phyloP scores from a whole-genome alignment of 495 filamentous ascomycete species.

The Hyaloscypha variabilis region DNA sequence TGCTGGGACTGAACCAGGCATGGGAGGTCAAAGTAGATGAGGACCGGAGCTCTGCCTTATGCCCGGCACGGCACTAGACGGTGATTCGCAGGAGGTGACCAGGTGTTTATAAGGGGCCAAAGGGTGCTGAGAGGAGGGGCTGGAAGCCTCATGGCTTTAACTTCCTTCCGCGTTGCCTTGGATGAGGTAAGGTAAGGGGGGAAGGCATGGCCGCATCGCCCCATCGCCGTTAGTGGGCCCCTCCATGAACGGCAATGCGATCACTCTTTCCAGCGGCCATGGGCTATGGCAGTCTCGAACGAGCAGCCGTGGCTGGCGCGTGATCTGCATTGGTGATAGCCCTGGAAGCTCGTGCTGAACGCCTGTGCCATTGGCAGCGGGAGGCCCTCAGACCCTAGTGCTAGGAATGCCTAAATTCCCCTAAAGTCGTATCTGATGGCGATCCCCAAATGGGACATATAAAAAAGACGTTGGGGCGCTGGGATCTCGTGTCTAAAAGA shows the following conservation, averaged over 20 bases:
- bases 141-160: conserved; percentile 28
- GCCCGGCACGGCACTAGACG: conserved; percentile 26
- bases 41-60: conserved; percentile 27
- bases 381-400: conserved; percentile 8
- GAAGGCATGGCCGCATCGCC: conserved; percentile 7
- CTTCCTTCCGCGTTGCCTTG: conserved; percentile 22
- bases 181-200: conserved; percentile 4
- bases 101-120: conserved; percentile 21
- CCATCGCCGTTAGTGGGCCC: conserved; percentile 7
- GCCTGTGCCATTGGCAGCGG: conserved; percentile 23
- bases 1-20: conserved; percentile 20
- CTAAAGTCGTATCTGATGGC: conserved; percentile 32
- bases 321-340: conserved; percentile 33
- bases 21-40: conserved; percentile 28
- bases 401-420: too few species aligned
- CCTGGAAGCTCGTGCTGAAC: background rate
- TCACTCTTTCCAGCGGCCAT: conserved; percentile 18
- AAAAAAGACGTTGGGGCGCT: conserved; percentile 27
- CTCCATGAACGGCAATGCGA: conserved; percentile 15
- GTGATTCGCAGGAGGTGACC: conserved; percentile 26
- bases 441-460: conserved; percentile 30
- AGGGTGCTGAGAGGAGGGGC: conserved; percentile 15
- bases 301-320: conserved; percentile 32
- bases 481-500: conserved; percentile 16
- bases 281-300: conserved; percentile 15